A percentile compares a stretch with the other conserved stretches of the same genome.
Conservation (phyloP, 257 asterid genomes). For the Solanum sejunctum region DNA sequence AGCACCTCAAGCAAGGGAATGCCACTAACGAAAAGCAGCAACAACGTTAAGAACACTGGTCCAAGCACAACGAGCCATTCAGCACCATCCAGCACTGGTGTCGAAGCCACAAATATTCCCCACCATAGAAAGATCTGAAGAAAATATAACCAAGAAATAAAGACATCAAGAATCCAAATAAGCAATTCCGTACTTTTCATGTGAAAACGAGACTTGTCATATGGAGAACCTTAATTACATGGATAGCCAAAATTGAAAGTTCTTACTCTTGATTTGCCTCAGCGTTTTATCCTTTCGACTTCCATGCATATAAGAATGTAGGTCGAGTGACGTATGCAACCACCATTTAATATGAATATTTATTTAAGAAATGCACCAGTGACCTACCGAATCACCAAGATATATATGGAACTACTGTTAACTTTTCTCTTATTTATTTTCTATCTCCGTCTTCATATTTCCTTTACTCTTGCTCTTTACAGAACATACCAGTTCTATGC, state of each 20-base stretch:
- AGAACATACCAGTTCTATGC: no score
- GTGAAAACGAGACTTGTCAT: neutral
- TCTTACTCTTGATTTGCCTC: neutral
- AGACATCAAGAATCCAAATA: neutral
- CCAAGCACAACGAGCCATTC: slow-evolving; percentile 93
- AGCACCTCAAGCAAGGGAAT: slow-evolving; percentile 82
- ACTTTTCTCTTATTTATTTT: neutral
- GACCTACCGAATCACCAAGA: neutral
- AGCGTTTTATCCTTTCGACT: neutral
- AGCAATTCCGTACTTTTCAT: neutral
- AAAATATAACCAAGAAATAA: neutral
- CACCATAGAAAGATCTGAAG: slow-evolving; percentile 89
- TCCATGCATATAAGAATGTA: neutral
- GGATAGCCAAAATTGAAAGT: neutral
- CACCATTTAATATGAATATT: neutral
- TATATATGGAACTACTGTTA: neutral
- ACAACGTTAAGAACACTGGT: slow-evolving; percentile 60
- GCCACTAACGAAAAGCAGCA: slow-evolving; percentile 90
- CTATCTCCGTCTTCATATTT: neutral
- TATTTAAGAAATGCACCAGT: neutral
- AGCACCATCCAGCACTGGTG: slow-evolving; percentile 62
- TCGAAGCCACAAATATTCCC: slow-evolving; percentile 92
- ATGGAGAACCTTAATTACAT: neutral
- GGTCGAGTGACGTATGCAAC: neutral
- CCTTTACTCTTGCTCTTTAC: no score